A percentile compares a stretch with the other conserved stretches of the same genome.
phyloP scores from a whole-genome alignment of 805 yeast species.

The Clavispora asparagi region DNA sequence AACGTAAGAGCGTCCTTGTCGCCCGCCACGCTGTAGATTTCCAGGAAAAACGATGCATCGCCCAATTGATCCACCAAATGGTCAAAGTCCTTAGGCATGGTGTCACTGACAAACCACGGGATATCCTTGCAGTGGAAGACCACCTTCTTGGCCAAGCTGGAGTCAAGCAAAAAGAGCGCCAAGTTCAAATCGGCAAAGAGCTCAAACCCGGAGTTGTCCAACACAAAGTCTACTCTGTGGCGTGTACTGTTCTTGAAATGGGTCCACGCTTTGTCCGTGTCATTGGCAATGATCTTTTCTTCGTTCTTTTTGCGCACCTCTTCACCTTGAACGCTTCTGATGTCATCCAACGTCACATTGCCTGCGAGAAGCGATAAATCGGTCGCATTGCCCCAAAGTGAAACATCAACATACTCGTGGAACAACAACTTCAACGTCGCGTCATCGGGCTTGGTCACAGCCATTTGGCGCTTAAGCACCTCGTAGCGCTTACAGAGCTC shows the following conservation, averaged over 20 bases:
- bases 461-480: slow-evolving; percentile 31
- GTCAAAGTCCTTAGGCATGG: slow-evolving; percentile 75
- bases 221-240: slow-evolving; percentile 69
- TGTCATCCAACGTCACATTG: slow-evolving; percentile 77
- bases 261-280: slow-evolving; percentile 64
- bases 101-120: slow-evolving; percentile 98
- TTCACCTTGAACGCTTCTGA: slow-evolving; percentile 86
- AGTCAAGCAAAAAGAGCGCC: slow-evolving; percentile 46
- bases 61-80: slow-evolving; percentile 52
- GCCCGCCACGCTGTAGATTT: slow-evolving; percentile 17
- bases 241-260: slow-evolving; percentile 27
- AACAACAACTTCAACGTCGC: slow-evolving; percentile 55
- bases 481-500: slow-evolving; percentile 66
- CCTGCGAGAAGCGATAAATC: slow-evolving; percentile 87
- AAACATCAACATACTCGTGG: slow-evolving; percentile 79
- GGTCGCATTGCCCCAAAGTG: slow-evolving; percentile 98
- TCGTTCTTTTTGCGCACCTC: slow-evolving; percentile 80
- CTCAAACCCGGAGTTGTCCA: slow-evolving; percentile 95
- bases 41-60: slow-evolving; percentile 48
- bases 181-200: slow-evolving; percentile 75
- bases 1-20: slow-evolving; percentile 18
- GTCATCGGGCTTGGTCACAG: slow-evolving; percentile 17
- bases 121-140: slow-evolving; percentile 82
- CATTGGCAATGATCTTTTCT: slow-evolving; percentile 72
- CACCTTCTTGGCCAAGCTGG: slow-evolving; percentile 57